Evolutionary conservation across 495 filamentous ascomycete genomes (phyloP), one percentile per base, ranked within the genome.

Genomic region (Pyrenula massariospora): DNA sequence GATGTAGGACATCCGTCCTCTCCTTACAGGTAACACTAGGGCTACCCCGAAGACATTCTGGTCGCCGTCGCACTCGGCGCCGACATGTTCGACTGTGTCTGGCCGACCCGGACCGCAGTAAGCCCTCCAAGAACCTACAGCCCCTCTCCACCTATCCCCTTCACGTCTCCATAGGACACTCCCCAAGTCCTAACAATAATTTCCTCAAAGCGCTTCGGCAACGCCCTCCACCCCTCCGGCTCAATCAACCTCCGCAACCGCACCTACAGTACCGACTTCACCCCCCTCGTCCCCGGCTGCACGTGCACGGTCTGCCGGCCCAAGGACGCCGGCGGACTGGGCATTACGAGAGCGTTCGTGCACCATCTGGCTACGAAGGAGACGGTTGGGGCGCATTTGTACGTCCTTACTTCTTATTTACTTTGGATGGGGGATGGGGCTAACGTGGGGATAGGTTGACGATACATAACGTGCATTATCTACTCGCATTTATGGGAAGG

Each of bases 41-140:
- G 93, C 25, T 98, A 96, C 66, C 93, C 93, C 1, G 93, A 96
- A 66, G 93, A 98, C 68, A 75, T 98, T 54, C 75, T 98, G 12
- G 89, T 98, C 12, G 90, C 88, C 54, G 78, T 95, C 12, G 93
- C 93, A 11, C 79, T 98, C 3, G 93, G 93, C 2, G 93, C 94
- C 22, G 93, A 98, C 66, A 97, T 98, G 94, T 98, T 98, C 68
- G 93, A 98, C 72, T 98, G 94, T 64, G 93, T 97, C 3, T 98
- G 94, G 94, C 94, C 92, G 8, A 98, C 93, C 22, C 79, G 93
- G 48, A 97, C 93, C 22, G 93, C 94, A 12, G 83, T 81, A 72
- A 62, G 71, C 62, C 12, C 49, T 54, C 54, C 19, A n/a, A n/a
- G n/a, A n/a, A n/a, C n/a, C n/a, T n/a, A n/a, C n/a, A n/a, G n/a